Evolutionary conservation across 2,329 filamentous ascomycete species (phyloP), one percentile per base, ranked within the genome.

Genomic region (Clonostachys byssicola): DNA sequence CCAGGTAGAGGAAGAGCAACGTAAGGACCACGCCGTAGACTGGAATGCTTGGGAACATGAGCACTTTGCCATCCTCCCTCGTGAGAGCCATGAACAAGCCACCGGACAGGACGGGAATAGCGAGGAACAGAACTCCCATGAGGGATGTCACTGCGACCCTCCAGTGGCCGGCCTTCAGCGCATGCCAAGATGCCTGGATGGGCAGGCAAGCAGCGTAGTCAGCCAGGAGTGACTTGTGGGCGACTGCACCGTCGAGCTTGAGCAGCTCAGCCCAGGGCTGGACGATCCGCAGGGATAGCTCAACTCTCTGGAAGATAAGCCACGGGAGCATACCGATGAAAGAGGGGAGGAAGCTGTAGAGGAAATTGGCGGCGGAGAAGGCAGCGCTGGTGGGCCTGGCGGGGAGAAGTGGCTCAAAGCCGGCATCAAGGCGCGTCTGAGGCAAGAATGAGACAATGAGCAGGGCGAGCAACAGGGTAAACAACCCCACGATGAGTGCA

Each of bases 361-460:
- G 70, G 67, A 96, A 96, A 65, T 96, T 90, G 44, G 90, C 89
- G 1, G 88, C 74, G 2, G 89, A 95, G 65, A 95, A 96, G 16
- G 86, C 88, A 23, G 72, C 72, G 0, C 67, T 58, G 5, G 77
- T 71, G 2, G 89, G 81, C 4, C 73, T 70, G 0, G 85, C 82
- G 10, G 74, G 69, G 1, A 96, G 70, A 7, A 76, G 71, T 3
- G 92, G 90, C 7, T 76, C 64, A 63, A 95, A 96, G 9, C 91
- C 92, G 8, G 74, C 63, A 36, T 78, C 68, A 33, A 95, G 74
- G 12, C 80, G 77, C 9, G 80, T 83, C 6, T 76, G 72, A 38
- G 86, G 83, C 50, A 92, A 73, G 64, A 95, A 96, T 52, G 87
- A 91, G 51, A 94, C 81, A 43, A 89, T 71, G 36, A 95, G 71